These are phyloP conservation scores for Cyberlindnera sargentensis DNA, from an alignment of 805 yeast genomes.

Conservation along the genomic window DNA sequence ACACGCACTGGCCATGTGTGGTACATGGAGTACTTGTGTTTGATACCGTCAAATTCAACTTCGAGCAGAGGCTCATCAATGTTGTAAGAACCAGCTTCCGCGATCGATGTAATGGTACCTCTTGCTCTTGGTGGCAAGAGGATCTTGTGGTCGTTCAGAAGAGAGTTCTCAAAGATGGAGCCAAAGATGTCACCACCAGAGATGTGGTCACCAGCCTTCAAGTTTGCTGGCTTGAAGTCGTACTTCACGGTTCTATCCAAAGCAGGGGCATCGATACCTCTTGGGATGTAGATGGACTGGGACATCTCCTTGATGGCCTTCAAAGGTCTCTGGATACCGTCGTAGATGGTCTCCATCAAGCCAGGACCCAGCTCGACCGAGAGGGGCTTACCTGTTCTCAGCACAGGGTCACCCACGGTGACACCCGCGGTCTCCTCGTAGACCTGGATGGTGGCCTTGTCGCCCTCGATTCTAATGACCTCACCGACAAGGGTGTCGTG, in stretches of 20 bases:
- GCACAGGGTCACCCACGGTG: slow-evolving; percentile 97
- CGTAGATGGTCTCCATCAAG: slow-evolving; percentile 97
- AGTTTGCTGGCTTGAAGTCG: slow-evolving; percentile 74
- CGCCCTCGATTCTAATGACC: slow-evolving; percentile 93
- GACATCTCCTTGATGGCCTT: slow-evolving; percentile 84
- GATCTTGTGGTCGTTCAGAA: slow-evolving; percentile 88
- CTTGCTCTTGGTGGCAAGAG: slow-evolving; percentile 96
- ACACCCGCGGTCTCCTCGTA: slow-evolving; percentile 99
- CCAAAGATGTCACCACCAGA: slow-evolving; percentile 98
- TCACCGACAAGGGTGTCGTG: slow-evolving; percentile 97
- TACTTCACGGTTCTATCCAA: slow-evolving; percentile 73
- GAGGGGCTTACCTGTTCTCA: slow-evolving; percentile 97
- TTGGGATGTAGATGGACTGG: slow-evolving; percentile 93
- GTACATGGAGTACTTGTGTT: slow-evolving; percentile 79
- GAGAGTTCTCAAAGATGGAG: slow-evolving; percentile 86
- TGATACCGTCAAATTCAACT: slow-evolving; percentile 90
- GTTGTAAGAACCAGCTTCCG: slow-evolving; percentile 83
- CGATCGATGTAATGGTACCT: slow-evolving; percentile 90
- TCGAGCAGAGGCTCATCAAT: slow-evolving; percentile 88
- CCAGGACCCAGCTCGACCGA: slow-evolving; percentile 99
- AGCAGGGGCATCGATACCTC: slow-evolving; percentile 98
- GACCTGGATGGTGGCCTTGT: slow-evolving; percentile 97
- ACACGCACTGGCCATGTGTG: slow-evolving; percentile 99
- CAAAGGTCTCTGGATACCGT: slow-evolving; percentile 98
- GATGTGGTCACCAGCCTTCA: slow-evolving; percentile 93